Evolutionary conservation across 129 eudicot species (phyloP).

Genomic region (Cynara cardunculus): DNA sequence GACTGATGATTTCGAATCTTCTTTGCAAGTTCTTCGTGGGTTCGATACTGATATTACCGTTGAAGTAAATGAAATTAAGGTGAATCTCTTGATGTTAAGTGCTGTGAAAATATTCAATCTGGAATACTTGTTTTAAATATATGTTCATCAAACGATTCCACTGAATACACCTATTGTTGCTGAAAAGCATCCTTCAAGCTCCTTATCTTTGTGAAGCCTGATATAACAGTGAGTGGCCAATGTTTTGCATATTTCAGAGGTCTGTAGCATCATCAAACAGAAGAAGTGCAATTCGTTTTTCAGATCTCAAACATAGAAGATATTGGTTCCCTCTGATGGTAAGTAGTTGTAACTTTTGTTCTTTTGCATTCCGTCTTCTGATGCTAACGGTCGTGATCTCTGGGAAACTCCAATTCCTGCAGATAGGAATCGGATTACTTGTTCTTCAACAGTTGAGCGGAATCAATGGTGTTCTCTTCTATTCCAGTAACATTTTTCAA

Average conservation of each 20-base stretch:
- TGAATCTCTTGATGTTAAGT: background rate
- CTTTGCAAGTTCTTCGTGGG: constrained; percentile 97
- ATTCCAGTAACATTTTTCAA: constrained; percentile 76
- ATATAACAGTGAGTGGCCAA: background rate
- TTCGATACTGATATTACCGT: constrained; percentile 81
- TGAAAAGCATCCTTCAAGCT: background rate
- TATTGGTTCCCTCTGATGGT: constrained; percentile 97
- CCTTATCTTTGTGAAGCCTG: background rate
- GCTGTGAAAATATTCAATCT: background rate
- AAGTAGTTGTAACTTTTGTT: background rate
- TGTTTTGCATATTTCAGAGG: constrained; percentile 45
- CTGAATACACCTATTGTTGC: background rate
- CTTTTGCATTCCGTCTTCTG: background rate
- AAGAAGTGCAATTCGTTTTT: constrained; percentile 70
- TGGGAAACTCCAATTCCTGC: constrained; percentile 17
- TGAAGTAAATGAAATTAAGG: constrained; percentile 98
- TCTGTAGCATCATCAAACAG: constrained; percentile 80
- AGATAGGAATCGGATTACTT: constrained; percentile 94
- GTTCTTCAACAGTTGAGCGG: constrained; percentile 84
- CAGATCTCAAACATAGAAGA: constrained; percentile 83
- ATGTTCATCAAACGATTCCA: background rate
- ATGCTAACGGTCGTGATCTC: background rate
- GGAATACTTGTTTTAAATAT: background rate
- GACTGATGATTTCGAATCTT: constrained; percentile 94
- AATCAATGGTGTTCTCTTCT: constrained; percentile 86